These are phyloP conservation scores for Daldinia bambusicola DNA, from an alignment of 495 filamentous ascomycete species.

Conservation along the genomic window DNA sequence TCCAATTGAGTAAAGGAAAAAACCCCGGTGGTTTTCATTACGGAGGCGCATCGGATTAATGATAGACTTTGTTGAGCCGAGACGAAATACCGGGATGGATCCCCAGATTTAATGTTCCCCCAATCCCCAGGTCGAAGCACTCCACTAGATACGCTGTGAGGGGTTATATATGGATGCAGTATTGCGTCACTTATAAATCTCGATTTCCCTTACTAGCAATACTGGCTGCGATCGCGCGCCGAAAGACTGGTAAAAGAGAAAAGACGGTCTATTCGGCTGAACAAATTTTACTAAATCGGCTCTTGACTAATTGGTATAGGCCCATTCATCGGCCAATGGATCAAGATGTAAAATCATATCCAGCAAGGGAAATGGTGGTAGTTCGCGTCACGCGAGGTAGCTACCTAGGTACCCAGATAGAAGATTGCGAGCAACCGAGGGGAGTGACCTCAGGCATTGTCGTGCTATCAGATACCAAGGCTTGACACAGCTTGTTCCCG, in stretches of 20 bases:
- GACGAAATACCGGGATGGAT: conserved; percentile 22
- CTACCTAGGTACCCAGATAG: conserved; percentile 13
- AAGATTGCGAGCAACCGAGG: conserved; percentile 36
- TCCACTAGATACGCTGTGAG: not conserved
- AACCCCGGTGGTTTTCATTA: conserved; percentile 13
- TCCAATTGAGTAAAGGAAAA: conserved; percentile 24
- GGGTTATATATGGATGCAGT: not conserved
- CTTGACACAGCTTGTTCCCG: conserved; percentile 5
- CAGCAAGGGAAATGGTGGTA: conserved; percentile 6
- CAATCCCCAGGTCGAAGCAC: conserved; percentile 17
- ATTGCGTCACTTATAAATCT: conserved; percentile 10
- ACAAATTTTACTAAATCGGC: not conserved
- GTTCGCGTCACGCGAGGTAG: conserved; percentile 19
- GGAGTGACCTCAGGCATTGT: conserved; percentile 10
- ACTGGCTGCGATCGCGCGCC: not conserved
- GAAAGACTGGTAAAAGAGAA: not conserved
- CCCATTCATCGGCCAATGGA: not conserved
- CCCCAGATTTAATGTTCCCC: conserved; percentile 24
- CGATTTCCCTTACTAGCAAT: not conserved
- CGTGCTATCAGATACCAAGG: conserved; percentile 18
- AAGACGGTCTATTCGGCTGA: not conserved
- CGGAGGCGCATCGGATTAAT: conserved; percentile 29
- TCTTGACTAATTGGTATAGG: not conserved
- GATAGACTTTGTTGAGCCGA: conserved; percentile 18
- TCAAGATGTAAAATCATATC: conserved; percentile 6